Base-by-base conservation (phyloP, 495 filamentous ascomycete species). In the Penicillium atrosanguineum region DNA sequence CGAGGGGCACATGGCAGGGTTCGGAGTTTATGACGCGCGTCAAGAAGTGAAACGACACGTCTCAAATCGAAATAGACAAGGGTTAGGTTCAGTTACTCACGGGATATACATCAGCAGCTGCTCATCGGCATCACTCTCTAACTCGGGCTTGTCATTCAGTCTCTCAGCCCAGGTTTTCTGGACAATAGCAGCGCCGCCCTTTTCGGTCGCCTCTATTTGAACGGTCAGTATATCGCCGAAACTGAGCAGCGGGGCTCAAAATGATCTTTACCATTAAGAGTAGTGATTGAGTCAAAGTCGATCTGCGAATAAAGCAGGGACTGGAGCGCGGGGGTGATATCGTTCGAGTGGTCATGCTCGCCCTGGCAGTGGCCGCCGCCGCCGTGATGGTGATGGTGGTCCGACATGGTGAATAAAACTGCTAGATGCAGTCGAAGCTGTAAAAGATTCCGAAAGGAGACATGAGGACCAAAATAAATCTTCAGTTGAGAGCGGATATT, bases 71-170 rank as follows among this genome's bases (percentile, higher is more conserved):
- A 37, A 8, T 4, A 34, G 11, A 14, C 14, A 21, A 47, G 57
- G 47, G 9, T n/a, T 7, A 40, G 20, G 0, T n/a, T n/a, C n/a
- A n/a, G 23, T 1, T 9, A 82, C 89, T 42, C 75, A 97, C 93
- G 94, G 95, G 19, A 97, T 80, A 62, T 87, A 84, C 73, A 97
- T 88, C 31, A 98, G 64, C n/a, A 98, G 55, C 73, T 98, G 91
- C 76, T 96, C 94, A 63, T 97, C 94, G 0, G 85, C 83, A 66
- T 93, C 88, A 53, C 91, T 96, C 64, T 77, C 81, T 12, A 98
- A 78, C 69, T 91, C 85, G 0, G 89, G 88, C 56, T 85, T 73
- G 9, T 79, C 66, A 25, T 85, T 69, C 52, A 97, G 59, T 50
- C 94, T 75, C 67, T 96, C 85, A 5, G 81, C 78, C 91, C 91